Conservation (phyloP, 1,139 yeast species). For the Candida albicans region DNA sequence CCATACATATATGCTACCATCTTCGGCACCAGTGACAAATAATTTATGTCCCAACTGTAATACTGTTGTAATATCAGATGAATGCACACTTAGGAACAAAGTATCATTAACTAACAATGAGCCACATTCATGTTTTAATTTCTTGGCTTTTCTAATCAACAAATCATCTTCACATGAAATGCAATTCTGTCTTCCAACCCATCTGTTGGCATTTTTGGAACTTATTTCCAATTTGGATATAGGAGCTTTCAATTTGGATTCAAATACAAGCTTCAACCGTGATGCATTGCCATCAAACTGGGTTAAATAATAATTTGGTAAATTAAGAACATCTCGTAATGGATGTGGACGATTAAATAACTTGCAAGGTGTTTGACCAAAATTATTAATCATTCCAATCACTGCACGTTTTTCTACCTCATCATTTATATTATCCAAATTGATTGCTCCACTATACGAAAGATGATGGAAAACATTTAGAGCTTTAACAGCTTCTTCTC, state of each 20-base stretch:
- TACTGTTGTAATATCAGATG: slow-evolving; percentile 33
- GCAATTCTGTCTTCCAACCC: slow-evolving; percentile 49
- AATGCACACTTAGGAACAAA: slow-evolving; percentile 43
- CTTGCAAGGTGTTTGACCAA: slow-evolving; percentile 85
- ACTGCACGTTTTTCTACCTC: slow-evolving; percentile 72
- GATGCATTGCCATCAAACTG: slow-evolving; percentile 18
- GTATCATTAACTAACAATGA: slow-evolving; percentile 44
- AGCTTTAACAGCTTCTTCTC: slow-evolving; percentile 61
- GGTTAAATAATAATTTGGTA: slow-evolving; percentile 37
- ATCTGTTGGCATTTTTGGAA: slow-evolving; percentile 30
- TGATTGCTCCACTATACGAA: slow-evolving; percentile 80
- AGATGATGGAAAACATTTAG: slow-evolving; percentile 78
- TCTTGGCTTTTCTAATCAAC: slow-evolving; percentile 35
- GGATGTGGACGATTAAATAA: slow-evolving; percentile 69
- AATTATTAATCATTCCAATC: slow-evolving; percentile 81
- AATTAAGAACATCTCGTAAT: slow-evolving; percentile 37
- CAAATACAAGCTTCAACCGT: slow-evolving; percentile 34
- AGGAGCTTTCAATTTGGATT: slow-evolving; percentile 35
- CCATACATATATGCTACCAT: slow-evolving; percentile 61
- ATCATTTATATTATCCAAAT: slow-evolving; percentile 69
- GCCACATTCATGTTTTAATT: slow-evolving; percentile 25
- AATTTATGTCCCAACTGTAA: slow-evolving; percentile 38
- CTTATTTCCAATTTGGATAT: slow-evolving; percentile 43
- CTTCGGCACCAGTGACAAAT: slow-evolving; percentile 54
- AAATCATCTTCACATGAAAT: slow-evolving; percentile 40